Conservation (phyloP, 176 grass and related monocot species). For the Phragmites australis region DNA sequence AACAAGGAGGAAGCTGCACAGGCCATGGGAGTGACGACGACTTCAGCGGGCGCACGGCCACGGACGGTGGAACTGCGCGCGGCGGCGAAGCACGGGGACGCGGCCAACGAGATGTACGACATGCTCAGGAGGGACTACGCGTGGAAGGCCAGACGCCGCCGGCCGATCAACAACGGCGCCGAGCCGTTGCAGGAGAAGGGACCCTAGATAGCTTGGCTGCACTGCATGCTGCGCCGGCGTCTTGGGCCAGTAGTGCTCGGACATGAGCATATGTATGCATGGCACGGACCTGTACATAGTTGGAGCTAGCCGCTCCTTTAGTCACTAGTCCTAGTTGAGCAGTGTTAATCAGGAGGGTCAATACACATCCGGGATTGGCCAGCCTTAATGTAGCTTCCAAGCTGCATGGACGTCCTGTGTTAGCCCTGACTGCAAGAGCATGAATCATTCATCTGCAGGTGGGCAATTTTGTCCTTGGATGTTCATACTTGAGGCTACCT, state of each 20-base stretch:
- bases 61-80: constrained; percentile 13
- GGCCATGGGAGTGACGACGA: not conserved
- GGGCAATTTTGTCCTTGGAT: constrained; percentile 44
- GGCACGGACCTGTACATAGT: constrained; percentile 19
- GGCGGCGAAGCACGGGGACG: constrained; percentile 2
- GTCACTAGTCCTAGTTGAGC: not conserved
- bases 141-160: constrained; percentile 12
- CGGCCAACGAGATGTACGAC: constrained; percentile 38
- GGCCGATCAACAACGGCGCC: constrained; percentile 58
- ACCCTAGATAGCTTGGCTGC: constrained; percentile 40
- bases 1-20: not conserved
- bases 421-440: constrained; percentile 30
- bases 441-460: not conserved
- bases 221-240: not conserved
- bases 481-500: constrained; percentile 36
- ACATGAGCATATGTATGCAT: not conserved
- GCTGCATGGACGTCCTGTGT: constrained; percentile 13
- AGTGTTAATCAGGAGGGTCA: constrained; percentile 1
- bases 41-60: not conserved
- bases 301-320: constrained; percentile 18
- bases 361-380: not conserved
- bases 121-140: constrained; percentile 66
- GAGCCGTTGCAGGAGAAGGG: constrained; percentile 38
- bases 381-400: constrained; percentile 28
- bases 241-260: not conserved